Evolutionary conservation across 768 basidiomycete genomes (phyloP).

Genomic region (Boletus rufocinnamomeus): DNA sequence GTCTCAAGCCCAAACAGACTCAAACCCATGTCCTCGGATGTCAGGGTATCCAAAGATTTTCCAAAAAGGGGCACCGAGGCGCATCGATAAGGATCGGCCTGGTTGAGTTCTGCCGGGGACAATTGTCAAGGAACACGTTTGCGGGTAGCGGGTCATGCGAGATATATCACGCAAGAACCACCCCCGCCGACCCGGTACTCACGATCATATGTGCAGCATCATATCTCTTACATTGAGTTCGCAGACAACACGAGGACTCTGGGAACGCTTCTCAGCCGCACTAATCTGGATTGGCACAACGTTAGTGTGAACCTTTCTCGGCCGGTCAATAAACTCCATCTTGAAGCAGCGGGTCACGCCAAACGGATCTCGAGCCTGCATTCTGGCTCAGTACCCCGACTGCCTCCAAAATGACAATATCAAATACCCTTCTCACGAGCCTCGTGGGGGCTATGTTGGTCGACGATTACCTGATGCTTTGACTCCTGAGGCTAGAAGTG

Average conservation of each 20-base stretch:
- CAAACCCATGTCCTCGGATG: conserved; percentile 24
- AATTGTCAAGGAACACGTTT: conserved; percentile 13
- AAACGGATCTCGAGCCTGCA: conserved; percentile 25
- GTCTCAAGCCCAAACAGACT: conserved; percentile 3
- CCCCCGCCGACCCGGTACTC: conserved; percentile 10
- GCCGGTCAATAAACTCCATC: conserved; percentile 15
- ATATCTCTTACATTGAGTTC: conserved; percentile 14
- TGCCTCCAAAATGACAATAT: conserved; percentile 20
- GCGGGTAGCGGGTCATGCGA: conserved; percentile 18
- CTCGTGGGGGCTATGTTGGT: conserved; percentile 10
- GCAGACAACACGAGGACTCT: conserved; percentile 5
- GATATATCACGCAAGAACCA: conserved; percentile 21
- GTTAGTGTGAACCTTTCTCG: conserved; percentile 25
- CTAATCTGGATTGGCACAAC: conserved; percentile 27
- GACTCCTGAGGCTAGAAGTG: conserved; percentile 1
- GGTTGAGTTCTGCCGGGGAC: conserved; percentile 10
- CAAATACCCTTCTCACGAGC: conserved; percentile 21
- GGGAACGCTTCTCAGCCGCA: conserved; percentile 28
- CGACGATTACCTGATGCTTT: conserved; percentile 18
- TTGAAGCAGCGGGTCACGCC: conserved; percentile 12
- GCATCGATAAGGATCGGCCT: conserved; percentile 35
- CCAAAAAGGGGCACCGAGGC: conserved; percentile 25
- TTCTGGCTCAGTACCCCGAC: conserved; percentile 26
- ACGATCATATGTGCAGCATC: conserved; percentile 24
- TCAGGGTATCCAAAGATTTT: conserved; percentile 1